These are phyloP conservation scores for Ceratonia siliqua DNA, from an alignment of 306 rosid genomes.

Conservation along the genomic window DNA sequence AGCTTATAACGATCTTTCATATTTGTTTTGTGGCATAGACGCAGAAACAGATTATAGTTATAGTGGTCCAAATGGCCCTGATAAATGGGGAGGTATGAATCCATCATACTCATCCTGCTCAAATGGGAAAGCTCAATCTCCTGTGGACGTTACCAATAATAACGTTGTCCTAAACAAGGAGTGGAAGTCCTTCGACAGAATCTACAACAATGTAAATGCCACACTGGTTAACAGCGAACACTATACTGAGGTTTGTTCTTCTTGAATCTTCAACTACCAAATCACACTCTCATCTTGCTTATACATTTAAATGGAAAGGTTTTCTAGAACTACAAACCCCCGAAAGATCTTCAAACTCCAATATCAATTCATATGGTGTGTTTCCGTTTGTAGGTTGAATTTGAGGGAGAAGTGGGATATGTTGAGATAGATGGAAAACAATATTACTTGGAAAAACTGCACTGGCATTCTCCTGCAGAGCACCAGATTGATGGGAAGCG, in stretches of 20 bases:
- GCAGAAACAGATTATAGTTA: slow-evolving; percentile 44
- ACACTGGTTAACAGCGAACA: slow-evolving; percentile 59
- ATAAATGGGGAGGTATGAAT: slow-evolving; percentile 65
- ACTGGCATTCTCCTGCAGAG: slow-evolving; percentile 66
- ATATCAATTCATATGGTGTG: neutral
- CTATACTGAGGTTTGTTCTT: slow-evolving; percentile 65
- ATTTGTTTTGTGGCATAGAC: too few species aligned
- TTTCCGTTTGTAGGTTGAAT: slow-evolving; percentile 36
- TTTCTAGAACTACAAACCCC: too few species aligned
- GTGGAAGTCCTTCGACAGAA: slow-evolving; percentile 46
- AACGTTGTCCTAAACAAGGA: slow-evolving; percentile 21
- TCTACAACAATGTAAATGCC: slow-evolving; percentile 51
- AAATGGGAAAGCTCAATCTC: slow-evolving; percentile 64
- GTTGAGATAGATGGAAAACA: slow-evolving; percentile 41
- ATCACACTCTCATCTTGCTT: neutral
- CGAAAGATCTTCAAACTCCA: neutral
- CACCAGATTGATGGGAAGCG: slow-evolving; percentile 51
- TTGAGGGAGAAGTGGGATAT: slow-evolving; percentile 36
- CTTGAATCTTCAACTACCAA: slow-evolving; percentile 33
- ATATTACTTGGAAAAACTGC: slow-evolving; percentile 46
- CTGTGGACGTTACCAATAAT: slow-evolving; percentile 46
- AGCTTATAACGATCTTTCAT: too few species aligned
- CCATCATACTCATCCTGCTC: slow-evolving; percentile 51
- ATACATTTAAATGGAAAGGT: too few species aligned
- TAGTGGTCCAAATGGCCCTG: slow-evolving; percentile 55